Percentiles rank a stretch among this genome's conserved stretches.
Conservation (phyloP, 169 alveolate species). For the Theileria equi region DNA sequence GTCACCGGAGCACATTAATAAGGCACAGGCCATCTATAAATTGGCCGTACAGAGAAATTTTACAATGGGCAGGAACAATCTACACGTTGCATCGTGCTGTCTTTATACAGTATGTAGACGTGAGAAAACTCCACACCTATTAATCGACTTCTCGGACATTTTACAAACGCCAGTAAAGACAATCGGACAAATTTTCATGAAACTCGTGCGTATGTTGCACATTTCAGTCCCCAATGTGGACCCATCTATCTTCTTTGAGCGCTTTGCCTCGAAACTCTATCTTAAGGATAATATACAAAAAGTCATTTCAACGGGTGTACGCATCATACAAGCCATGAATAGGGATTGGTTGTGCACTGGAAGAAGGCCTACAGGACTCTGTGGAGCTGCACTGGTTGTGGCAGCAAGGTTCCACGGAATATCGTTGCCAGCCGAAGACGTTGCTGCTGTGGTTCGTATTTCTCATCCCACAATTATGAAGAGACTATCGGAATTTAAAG, state of each 20-base stretch:
- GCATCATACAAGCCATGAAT: constrained; percentile 94
- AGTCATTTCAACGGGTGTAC: constrained; percentile 92
- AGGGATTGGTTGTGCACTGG: constrained; percentile 98
- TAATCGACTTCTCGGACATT: constrained; percentile 93
- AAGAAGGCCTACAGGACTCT: constrained; percentile 97
- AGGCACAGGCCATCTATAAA: constrained; percentile 87
- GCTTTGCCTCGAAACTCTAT: constrained; percentile 92
- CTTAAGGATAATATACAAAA: constrained; percentile 87
- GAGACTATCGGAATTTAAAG: constrained; percentile 92
- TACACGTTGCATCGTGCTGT: constrained; percentile 92
- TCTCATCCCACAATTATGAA: constrained; percentile 93
- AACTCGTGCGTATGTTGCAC: constrained; percentile 83
- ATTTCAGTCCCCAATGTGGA: constrained; percentile 91
- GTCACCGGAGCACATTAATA: constrained; percentile 79
- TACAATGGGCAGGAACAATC: constrained; percentile 90
- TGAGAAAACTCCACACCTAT: constrained; percentile 89
- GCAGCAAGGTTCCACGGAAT: constrained; percentile 95
- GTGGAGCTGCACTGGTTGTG: constrained; percentile 99
- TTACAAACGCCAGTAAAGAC: constrained; percentile 86
- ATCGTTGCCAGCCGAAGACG: constrained; percentile 81
- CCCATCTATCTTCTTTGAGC: constrained; percentile 93
- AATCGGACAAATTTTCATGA: constrained; percentile 86
- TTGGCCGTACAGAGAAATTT: constrained; percentile 92
- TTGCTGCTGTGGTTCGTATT: constrained; percentile 90
- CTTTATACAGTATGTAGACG: constrained; percentile 91